These are phyloP conservation scores for Rhododendron mucronatum DNA, from an alignment of 148 eudicot species.

Conservation along the genomic window DNA sequence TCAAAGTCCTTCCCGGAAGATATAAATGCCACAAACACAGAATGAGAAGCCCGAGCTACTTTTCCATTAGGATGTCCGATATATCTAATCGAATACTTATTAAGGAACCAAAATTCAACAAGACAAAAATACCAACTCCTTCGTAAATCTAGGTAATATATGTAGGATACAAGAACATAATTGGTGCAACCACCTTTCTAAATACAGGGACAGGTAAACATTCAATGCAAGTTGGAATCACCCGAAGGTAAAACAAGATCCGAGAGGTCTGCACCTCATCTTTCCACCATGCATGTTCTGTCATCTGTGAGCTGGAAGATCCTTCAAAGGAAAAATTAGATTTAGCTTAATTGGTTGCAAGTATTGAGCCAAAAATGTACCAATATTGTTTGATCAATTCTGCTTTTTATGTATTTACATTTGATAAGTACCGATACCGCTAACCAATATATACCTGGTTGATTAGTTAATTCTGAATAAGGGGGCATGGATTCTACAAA, in stretches of 20 bases:
- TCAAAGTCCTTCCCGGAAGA: constrained; percentile 66
- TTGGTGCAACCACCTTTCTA: constrained; percentile 61
- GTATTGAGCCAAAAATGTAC: neutral
- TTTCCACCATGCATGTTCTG: constrained; percentile 58
- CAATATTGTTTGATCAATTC: neutral
- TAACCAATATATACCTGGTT: constrained; percentile 56
- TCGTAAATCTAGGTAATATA: neutral
- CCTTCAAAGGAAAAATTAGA: constrained; percentile 35
- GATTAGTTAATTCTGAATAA: constrained; percentile 58
- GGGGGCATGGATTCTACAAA: constrained; percentile 81
- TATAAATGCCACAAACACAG: constrained; percentile 64
- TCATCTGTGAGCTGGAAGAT: constrained; percentile 27
- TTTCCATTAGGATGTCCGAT: constrained; percentile 82
- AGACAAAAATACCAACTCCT: neutral
- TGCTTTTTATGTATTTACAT: neutral
- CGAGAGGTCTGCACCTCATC: constrained; percentile 93
- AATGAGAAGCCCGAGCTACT: constrained; percentile 85
- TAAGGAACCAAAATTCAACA: constrained; percentile 36
- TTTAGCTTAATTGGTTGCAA: neutral
- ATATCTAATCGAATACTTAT: constrained; percentile 47
- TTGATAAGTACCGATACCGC: neutral
- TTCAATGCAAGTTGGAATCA: constrained; percentile 75
- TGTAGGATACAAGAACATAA: constrained; percentile 94
- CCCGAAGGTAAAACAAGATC: constrained; percentile 76
- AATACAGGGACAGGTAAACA: constrained; percentile 58